Conservation (phyloP, 495 filamentous ascomycete species). For the Trichocladium uniseriatum region DNA sequence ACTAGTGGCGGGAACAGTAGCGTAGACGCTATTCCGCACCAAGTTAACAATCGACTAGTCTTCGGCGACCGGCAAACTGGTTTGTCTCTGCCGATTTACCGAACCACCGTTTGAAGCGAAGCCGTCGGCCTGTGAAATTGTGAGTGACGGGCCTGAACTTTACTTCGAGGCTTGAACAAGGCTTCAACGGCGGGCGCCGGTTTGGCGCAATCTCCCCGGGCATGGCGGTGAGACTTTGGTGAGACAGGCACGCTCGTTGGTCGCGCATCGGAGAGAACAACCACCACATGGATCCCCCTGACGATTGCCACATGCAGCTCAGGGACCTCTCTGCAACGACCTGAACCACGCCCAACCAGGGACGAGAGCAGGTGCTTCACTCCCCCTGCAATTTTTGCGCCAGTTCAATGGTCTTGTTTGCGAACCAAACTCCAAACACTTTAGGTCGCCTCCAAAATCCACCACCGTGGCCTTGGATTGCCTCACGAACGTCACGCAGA, state of each 20-base stretch:
- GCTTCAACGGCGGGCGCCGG: constrained; percentile 1
- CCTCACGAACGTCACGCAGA: background rate
- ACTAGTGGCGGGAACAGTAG: no score
- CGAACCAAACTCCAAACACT: no score
- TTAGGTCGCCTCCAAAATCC: no score
- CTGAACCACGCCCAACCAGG: background rate
- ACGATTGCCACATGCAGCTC: background rate
- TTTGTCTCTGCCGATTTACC: no score
- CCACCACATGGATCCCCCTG: constrained; percentile 3
- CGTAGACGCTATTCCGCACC: no score
- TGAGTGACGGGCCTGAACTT: no score
- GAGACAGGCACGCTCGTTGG: background rate
- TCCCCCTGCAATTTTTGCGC: constrained; percentile 4
- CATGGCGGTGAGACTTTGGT: constrained; percentile 3
- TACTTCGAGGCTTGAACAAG: no score
- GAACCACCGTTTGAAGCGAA: no score
- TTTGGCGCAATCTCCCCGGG: constrained; percentile 9
- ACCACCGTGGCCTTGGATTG: no score
- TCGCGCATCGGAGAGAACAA: background rate
- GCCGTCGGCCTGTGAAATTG: no score
- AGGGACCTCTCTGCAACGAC: background rate
- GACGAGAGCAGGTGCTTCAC: background rate
- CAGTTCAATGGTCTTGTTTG: constrained; percentile 9
- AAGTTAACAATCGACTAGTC: no score
- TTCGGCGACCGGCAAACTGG: no score